Evolutionary conservation across 345 rosid genomes (phyloP).

Genomic region (Gossypium turneri): DNA sequence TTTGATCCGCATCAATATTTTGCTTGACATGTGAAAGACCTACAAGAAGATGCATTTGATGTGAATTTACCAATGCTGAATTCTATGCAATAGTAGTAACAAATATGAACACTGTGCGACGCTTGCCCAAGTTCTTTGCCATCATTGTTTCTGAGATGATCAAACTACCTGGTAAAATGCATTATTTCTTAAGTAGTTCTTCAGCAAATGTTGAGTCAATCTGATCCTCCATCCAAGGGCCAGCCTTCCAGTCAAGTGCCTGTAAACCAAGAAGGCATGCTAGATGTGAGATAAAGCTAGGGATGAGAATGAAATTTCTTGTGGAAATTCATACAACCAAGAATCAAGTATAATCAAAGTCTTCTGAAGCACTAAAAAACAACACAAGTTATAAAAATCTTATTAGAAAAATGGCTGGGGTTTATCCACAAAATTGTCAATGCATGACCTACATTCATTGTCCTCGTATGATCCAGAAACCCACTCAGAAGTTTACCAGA

Average conservation of each 20-base stretch:
- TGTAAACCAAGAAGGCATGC: slow-evolving; percentile 26
- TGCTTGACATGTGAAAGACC: slow-evolving; percentile 89
- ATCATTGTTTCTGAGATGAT: slow-evolving; percentile 14
- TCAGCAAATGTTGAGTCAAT: slow-evolving; percentile 81
- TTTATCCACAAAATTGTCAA: not conserved
- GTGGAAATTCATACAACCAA: not conserved
- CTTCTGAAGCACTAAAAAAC: not conserved
- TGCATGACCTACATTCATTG: not conserved
- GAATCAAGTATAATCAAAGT: slow-evolving; percentile 4
- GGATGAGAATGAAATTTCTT: not conserved
- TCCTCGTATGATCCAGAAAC: not conserved
- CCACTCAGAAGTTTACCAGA: slow-evolving; percentile 2
- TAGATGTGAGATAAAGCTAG: not conserved
- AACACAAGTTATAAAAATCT: not conserved
- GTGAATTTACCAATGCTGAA: slow-evolving; percentile 8
- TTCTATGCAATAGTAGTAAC: not conserved
- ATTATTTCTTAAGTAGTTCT: slow-evolving; percentile 84
- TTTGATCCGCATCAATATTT: slow-evolving; percentile 92
- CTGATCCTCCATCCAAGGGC: slow-evolving; percentile 98
- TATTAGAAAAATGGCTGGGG: not conserved
- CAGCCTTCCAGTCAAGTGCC: slow-evolving; percentile 77
- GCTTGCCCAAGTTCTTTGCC: not conserved
- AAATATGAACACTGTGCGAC: not conserved
- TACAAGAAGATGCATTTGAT: slow-evolving; percentile 23
- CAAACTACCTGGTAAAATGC: slow-evolving; percentile 84